phyloP scores from a whole-genome alignment of 2,329 filamentous ascomycete genomes.

The Aspergillus sp. region DNA sequence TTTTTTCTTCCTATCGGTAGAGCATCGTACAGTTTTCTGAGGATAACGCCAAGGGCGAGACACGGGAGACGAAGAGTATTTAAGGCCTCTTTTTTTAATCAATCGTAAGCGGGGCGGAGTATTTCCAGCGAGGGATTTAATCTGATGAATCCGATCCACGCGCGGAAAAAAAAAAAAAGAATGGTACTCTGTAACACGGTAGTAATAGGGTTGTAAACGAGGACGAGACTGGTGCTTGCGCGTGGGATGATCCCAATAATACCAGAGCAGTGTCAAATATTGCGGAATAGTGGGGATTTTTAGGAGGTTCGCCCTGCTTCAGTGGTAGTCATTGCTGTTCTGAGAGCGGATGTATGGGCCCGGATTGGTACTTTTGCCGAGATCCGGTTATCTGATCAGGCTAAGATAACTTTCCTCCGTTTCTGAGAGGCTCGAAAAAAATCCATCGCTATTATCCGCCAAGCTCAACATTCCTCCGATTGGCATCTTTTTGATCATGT shows the following conservation, averaged over 20 bases:
- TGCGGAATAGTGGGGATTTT: neutral
- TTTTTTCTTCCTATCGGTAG: slow-evolving; percentile 14
- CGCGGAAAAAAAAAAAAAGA: slow-evolving; percentile 9
- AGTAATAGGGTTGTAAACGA: neutral
- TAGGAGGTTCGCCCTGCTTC: too few relatives aligned
- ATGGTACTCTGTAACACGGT: slow-evolving; percentile 4
- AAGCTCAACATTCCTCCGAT: neutral
- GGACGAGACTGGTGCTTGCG: neutral
- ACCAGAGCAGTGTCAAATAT: neutral
- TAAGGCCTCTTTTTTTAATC: slow-evolving; percentile 1
- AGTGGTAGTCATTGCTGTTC: neutral
- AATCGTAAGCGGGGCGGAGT: slow-evolving; percentile 14
- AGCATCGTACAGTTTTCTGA: slow-evolving; percentile 20
- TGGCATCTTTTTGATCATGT: slow-evolving; percentile 36
- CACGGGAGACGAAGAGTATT: slow-evolving; percentile 6
- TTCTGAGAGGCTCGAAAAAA: neutral
- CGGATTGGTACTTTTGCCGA: slow-evolving; percentile 22
- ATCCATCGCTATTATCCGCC: neutral
- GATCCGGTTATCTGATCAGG: slow-evolving; percentile 40
- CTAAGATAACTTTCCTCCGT: slow-evolving; percentile 30
- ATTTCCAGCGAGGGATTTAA: slow-evolving; percentile 13
- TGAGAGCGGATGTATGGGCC: slow-evolving; percentile 4
- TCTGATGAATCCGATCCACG: slow-evolving; percentile 13
- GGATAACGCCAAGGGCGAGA: neutral
- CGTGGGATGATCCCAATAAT: neutral